Conservation (phyloP, 768 basidiomycete species). For the Leccinellum albellum region DNA sequence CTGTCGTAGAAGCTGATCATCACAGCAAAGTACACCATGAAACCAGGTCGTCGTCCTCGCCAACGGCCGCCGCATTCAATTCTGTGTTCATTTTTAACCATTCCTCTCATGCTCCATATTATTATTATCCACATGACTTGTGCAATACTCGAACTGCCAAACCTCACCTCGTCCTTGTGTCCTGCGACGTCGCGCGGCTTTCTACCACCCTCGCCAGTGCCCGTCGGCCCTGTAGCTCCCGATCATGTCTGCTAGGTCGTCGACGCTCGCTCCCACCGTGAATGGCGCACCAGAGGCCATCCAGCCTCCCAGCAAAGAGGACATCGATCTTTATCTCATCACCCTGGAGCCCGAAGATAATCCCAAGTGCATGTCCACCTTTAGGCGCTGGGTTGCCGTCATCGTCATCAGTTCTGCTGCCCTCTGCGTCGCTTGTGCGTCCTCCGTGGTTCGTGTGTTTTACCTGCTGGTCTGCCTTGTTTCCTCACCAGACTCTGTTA, state of each 20-base stretch:
- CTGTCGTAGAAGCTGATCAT: not conserved
- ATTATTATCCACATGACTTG: slow-evolving; percentile 5
- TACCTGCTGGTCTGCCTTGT: not conserved
- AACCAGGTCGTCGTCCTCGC: not conserved
- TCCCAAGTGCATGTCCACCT: slow-evolving; percentile 37
- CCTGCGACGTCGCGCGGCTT: not conserved
- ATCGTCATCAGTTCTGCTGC: slow-evolving; percentile 44
- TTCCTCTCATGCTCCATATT: not conserved
- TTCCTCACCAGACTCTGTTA: slow-evolving; percentile 16
- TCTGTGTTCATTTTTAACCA: not conserved
- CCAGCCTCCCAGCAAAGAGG: not conserved
- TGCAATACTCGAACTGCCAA: not conserved
- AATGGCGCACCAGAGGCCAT: slow-evolving; percentile 7
- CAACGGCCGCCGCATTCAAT: not conserved
- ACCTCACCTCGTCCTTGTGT: not conserved
- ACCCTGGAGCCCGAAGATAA: slow-evolving; percentile 39
- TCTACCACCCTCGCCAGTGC: not conserved
- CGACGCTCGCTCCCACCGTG: slow-evolving; percentile 3
- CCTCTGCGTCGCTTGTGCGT: slow-evolving; percentile 52
- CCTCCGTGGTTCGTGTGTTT: slow-evolving; percentile 46
- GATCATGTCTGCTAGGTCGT: slow-evolving; percentile 7
- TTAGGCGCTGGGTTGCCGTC: slow-evolving; percentile 49
- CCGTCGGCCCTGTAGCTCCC: not conserved
- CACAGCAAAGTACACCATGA: not conserved
- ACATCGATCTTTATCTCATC: slow-evolving; percentile 26